Conservation (phyloP, 768 basidiomycete genomes). For the Coprinopsis strossmayeri region DNA sequence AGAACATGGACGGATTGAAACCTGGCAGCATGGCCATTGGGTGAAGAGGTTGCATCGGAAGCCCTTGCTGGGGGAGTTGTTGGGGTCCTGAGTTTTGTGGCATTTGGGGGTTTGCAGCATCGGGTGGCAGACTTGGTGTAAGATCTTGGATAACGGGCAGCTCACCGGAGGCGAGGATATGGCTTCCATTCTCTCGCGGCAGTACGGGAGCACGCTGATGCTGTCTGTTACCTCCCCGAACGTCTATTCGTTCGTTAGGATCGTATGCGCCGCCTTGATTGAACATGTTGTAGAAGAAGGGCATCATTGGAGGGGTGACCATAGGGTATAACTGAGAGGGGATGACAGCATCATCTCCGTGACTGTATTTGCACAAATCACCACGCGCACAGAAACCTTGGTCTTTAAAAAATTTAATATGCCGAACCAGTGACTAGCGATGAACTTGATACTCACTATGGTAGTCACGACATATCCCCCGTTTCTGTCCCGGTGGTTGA, state of each 20-base stretch:
- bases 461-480: conserved; percentile 86
- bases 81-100: conserved; percentile 17
- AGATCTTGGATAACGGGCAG: conserved; percentile 81
- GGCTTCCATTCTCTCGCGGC: conserved; percentile 45
- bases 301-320: conserved; percentile 44
- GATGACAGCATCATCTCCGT: conserved; percentile 82
- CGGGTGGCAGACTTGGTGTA: conserved; percentile 46
- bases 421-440: not conserved
- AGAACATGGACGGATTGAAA: conserved; percentile 10
- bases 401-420: conserved; percentile 39
- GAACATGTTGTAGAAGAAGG: conserved; percentile 28
- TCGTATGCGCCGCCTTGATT: conserved; percentile 44
- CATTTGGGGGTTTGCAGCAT: conserved; percentile 16
- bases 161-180: conserved; percentile 54
- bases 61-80: conserved; percentile 4
- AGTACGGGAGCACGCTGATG: conserved; percentile 49
- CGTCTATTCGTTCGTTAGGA: conserved; percentile 85
- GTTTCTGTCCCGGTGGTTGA: conserved; percentile 64
- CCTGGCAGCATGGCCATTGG: conserved; percentile 8
- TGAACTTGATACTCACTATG: conserved; percentile 57
- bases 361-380: conserved; percentile 84
- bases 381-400: conserved; percentile 90
- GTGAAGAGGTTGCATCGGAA: not conserved
- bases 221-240: conserved; percentile 33
- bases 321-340: conserved; percentile 64